Evolutionary conservation across 2,329 filamentous ascomycete species (phyloP).

Genomic region (Neoscytalidium dimidiatum): DNA sequence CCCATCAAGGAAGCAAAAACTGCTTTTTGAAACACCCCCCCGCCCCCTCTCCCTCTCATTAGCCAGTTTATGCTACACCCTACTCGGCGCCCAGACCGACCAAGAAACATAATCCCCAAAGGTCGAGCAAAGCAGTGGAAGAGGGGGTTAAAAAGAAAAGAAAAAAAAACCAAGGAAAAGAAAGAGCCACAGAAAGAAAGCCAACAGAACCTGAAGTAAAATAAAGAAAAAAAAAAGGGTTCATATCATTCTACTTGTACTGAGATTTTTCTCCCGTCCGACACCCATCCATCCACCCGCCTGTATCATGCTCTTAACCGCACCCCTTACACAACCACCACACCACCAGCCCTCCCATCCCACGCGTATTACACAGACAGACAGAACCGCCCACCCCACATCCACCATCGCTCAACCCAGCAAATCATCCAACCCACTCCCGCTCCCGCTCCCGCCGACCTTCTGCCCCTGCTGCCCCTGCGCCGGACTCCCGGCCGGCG

Average conservation of each 20-base stretch:
- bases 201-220: background rate
- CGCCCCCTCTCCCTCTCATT: no score
- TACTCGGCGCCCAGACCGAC: no score
- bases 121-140: no score
- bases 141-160: no score
- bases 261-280: background rate
- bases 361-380: no score
- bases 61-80: no score
- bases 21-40: no score
- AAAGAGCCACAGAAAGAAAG: background rate
- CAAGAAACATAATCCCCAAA: background rate
- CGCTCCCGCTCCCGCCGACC: no score
- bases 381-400: no score
- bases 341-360: no score
- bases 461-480: constrained; percentile 1
- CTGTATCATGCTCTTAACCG: background rate
- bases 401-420: background rate
- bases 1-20: no score
- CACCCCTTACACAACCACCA: no score
- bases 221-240: background rate
- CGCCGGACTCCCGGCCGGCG: background rate
- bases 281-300: background rate
- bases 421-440: constrained; percentile 19
- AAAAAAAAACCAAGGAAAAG: background rate
- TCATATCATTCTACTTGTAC: constrained; percentile 11